Conservation (phyloP, 805 yeast genomes). For the Candida pini region DNA sequence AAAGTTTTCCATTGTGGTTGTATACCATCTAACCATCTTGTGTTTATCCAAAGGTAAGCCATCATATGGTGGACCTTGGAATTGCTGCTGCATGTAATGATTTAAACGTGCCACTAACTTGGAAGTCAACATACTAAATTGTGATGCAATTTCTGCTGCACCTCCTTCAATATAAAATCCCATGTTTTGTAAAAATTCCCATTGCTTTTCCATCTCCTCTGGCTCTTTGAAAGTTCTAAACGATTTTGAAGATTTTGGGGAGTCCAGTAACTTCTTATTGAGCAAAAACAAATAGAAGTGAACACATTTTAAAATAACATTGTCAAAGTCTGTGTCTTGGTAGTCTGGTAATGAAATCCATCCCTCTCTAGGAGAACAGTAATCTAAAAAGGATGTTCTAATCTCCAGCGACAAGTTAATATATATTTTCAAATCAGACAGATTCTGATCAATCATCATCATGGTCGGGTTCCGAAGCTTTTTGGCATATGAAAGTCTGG, state of each 20-base stretch:
- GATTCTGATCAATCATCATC: constrained; percentile 94
- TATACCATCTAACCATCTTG: constrained; percentile 59
- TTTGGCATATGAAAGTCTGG: constrained; percentile 71
- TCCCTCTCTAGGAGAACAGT: constrained; percentile 52
- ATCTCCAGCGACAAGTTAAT: constrained; percentile 70
- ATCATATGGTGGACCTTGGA: constrained; percentile 51
- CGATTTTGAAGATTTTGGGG: constrained; percentile 54
- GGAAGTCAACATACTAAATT: constrained; percentile 59
- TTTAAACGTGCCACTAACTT: constrained; percentile 64
- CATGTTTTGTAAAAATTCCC: constrained; percentile 69
- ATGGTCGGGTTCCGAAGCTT: constrained; percentile 80
- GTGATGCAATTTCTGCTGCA: constrained; percentile 74
- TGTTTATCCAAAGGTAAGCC: constrained; percentile 28
- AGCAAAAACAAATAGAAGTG: constrained; percentile 64
- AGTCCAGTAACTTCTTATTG: constrained; percentile 72
- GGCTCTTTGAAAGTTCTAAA: constrained; percentile 88
- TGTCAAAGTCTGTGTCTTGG: constrained; percentile 57
- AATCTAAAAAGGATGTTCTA: constrained; percentile 59
- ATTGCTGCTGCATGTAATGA: constrained; percentile 67
- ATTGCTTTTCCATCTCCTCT: constrained; percentile 78
- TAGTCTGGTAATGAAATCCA: constrained; percentile 64
- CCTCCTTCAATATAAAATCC: constrained; percentile 80
- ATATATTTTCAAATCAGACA: constrained; percentile 76
- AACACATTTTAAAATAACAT: constrained; percentile 66
- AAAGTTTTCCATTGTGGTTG: constrained; percentile 60